These are phyloP conservation scores for Fusarium globosum DNA, from an alignment of 2,329 filamentous ascomycete species.

Conservation along the genomic window DNA sequence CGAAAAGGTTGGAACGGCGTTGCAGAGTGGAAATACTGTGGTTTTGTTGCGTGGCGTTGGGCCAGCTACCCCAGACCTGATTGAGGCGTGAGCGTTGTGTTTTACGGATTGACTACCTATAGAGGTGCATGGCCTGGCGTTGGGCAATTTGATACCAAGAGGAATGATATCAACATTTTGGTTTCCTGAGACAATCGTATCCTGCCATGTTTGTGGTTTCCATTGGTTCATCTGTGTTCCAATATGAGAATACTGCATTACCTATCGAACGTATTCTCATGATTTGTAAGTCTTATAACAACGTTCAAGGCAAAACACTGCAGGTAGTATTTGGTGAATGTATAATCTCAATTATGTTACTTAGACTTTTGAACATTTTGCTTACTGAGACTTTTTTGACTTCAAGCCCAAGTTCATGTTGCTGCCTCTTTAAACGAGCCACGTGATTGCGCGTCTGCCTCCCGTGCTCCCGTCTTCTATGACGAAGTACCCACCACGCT, in stretches of 20 bases:
- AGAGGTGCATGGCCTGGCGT: slow-evolving; percentile 36
- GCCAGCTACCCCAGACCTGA: slow-evolving; percentile 75
- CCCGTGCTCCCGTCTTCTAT: slow-evolving; percentile 13
- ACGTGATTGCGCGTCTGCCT: slow-evolving; percentile 21
- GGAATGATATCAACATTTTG: not conserved
- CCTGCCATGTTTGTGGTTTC: not conserved
- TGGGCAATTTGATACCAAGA: slow-evolving; percentile 15
- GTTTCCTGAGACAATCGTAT: not conserved
- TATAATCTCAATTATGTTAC: not conserved
- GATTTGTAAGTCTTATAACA: not conserved
- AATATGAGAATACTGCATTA: not conserved
- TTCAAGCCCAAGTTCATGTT: not conserved
- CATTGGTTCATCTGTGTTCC: not conserved
- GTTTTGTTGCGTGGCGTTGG: slow-evolving; percentile 89
- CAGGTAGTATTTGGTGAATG: not conserved
- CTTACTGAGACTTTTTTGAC: not conserved
- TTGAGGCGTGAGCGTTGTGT: slow-evolving; percentile 56
- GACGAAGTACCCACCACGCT: slow-evolving; percentile 25
- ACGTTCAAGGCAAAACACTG: not conserved
- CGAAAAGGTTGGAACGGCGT: slow-evolving; percentile 80
- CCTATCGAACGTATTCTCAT: not conserved
- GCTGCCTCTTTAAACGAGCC: not conserved
- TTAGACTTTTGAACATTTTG: not conserved
- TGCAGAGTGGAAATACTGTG: slow-evolving; percentile 88
- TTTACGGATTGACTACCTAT: slow-evolving; percentile 10